Conservation (phyloP, 495 filamentous ascomycete genomes). For the Daldinia concentrica region DNA sequence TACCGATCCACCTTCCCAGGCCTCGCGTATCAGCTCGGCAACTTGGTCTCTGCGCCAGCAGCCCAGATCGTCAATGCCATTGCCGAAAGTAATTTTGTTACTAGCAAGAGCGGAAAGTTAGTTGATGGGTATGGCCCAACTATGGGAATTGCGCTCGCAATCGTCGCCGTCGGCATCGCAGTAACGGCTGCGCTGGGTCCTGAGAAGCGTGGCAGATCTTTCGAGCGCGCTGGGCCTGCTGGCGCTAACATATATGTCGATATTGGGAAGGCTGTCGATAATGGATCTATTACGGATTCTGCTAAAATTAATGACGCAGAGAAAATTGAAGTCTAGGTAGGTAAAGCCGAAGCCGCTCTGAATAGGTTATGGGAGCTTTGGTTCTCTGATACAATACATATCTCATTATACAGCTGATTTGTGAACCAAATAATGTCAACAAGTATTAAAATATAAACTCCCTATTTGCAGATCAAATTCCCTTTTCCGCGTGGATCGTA, state of each 20-base stretch:
- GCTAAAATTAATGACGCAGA: not conserved
- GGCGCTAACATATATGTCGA: conserved; percentile 57
- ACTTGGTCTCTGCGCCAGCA: conserved; percentile 77
- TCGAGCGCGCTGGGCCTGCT: conserved; percentile 67
- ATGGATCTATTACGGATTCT: conserved; percentile 30
- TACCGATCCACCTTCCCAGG: conserved; percentile 77
- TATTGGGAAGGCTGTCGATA: conserved; percentile 35
- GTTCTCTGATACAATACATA: too few species aligned
- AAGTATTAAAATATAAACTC: not conserved
- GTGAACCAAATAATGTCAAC: not conserved
- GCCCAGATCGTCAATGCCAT: conserved; percentile 77
- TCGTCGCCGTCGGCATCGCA: conserved; percentile 71
- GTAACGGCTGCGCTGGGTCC: conserved; percentile 67
- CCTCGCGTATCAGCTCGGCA: conserved; percentile 76
- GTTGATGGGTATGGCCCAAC: conserved; percentile 73
- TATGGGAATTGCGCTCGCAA: conserved; percentile 75
- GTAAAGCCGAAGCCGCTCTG: not conserved
- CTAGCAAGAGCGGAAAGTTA: conserved; percentile 54
- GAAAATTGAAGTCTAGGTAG: not conserved
- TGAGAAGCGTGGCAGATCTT: conserved; percentile 73
- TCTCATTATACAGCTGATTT: too few species aligned
- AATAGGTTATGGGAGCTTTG: too few species aligned
- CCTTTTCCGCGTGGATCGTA: not conserved
- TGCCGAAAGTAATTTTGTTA: conserved; percentile 64
- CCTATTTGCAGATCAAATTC: not conserved